A percentile compares a stretch with the other conserved stretches of the same genome.
phyloP scores from a whole-genome alignment of 176 grass and related monocot genomes.

The Zea mays region Zm-B73-REFERENCE-NAM-5.0 NC_050097.1:1987001-1987500 shows the following conservation, averaged over 20 bases:
- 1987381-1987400: constrained; percentile 43
- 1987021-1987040: constrained; percentile 40
- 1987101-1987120: constrained; percentile 50
- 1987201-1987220: constrained; percentile 52
- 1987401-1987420: constrained; percentile 48
- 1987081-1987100: constrained; percentile 55
- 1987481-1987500: constrained; percentile 10
- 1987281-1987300: constrained; percentile 45
- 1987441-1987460: constrained; percentile 50
- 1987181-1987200: constrained; percentile 52
- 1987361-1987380: constrained; percentile 29
- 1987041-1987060: constrained; percentile 48
- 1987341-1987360: constrained; percentile 50
- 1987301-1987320: constrained; percentile 43
- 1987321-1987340: constrained; percentile 52
- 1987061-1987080: constrained; percentile 65
- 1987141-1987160: constrained; percentile 70
- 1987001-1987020: constrained; percentile 52
- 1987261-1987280: constrained; percentile 44
- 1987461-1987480: constrained; percentile 16
- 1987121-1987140: constrained; percentile 43
- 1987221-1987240: constrained; percentile 47
- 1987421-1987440: constrained; percentile 46
- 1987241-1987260: constrained; percentile 57
- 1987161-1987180: constrained; percentile 66